These are phyloP conservation scores for Tetrahymena malaccensis DNA, from an alignment of 73 alveolate genomes.

Conservation along the genomic window DNA sequence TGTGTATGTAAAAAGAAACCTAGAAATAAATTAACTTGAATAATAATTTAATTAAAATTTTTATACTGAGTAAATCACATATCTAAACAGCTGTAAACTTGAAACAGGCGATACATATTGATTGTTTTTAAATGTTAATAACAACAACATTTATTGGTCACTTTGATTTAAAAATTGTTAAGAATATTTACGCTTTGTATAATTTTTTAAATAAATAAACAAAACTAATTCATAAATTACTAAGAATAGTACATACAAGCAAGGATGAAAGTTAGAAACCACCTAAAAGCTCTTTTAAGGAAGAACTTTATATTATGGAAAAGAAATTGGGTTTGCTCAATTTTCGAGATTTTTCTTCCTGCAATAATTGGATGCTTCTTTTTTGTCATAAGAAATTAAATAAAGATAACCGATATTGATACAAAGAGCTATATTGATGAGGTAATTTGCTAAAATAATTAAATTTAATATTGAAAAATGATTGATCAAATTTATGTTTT, in stretches of 20 bases:
- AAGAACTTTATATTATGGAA: conserved; percentile 84
- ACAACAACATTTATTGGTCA: too few species aligned
- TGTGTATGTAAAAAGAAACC: neutral
- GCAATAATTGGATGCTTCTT: neutral
- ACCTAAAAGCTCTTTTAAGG: conserved; percentile 68
- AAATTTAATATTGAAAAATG: too few species aligned
- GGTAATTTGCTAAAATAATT: too few species aligned
- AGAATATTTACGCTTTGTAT: neutral
- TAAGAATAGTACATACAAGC: neutral
- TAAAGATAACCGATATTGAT: neutral
- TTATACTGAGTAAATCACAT: neutral
- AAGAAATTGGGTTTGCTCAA: conserved; percentile 69
- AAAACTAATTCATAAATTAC: neutral
- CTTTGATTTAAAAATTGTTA: neutral
- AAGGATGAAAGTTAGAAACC: conserved; percentile 8
- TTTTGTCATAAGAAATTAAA: neutral
- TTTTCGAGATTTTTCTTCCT: conserved; percentile 76
- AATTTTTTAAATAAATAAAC: neutral
- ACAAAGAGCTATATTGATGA: conserved; percentile 2
- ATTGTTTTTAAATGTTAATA: too few species aligned
- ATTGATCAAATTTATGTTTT: neutral
- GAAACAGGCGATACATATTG: neutral
- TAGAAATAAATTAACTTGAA: neutral
- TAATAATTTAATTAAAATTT: neutral
- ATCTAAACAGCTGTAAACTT: neutral